phyloP scores from a whole-genome alignment of 2,329 filamentous ascomycete genomes.

The Coniella vitis region DNA sequence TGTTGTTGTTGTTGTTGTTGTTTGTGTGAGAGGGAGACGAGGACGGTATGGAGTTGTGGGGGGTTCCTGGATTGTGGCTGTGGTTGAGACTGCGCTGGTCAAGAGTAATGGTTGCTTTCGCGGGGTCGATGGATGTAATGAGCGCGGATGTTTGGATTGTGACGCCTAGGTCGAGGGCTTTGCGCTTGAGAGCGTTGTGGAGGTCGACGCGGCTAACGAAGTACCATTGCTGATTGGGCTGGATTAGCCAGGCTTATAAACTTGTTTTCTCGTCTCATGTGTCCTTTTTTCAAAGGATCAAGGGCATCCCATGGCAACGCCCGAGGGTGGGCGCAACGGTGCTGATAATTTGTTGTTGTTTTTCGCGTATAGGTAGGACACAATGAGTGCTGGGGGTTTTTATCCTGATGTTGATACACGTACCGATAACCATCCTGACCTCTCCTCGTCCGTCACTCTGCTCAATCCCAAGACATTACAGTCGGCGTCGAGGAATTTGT shows the following conservation, averaged over 20 bases:
- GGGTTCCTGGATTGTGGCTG: too few relatives aligned
- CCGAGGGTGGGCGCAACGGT: too few relatives aligned
- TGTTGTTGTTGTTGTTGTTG: too few relatives aligned
- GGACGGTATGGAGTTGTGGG: too few relatives aligned
- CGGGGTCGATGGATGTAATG: conserved; percentile 3
- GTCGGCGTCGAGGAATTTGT: conserved; percentile 7
- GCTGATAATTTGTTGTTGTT: too few relatives aligned
- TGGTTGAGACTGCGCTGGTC: not conserved
- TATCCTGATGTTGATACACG: conserved; percentile 4
- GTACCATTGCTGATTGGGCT: conserved; percentile 9
- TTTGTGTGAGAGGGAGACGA: too few relatives aligned
- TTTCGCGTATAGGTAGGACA: too few relatives aligned
- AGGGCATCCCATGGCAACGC: too few relatives aligned
- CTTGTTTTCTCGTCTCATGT: too few relatives aligned
- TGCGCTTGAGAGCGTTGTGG: conserved; percentile 9
- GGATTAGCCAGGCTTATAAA: too few relatives aligned
- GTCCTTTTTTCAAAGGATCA: too few relatives aligned
- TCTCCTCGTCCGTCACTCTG: not conserved
- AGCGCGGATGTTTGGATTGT: conserved; percentile 6
- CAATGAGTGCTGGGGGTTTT: too few relatives aligned
- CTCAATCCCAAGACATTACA: not conserved
- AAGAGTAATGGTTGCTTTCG: conserved; percentile 5
- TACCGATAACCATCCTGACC: conserved; percentile 7
- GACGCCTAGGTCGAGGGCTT: conserved; percentile 4
- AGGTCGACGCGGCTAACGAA: conserved; percentile 9